A percentile compares a stretch with the other conserved stretches of the same genome.
These are phyloP conservation scores for Lophium mytilinum DNA, from an alignment of 495 filamentous ascomycete genomes.

Conservation along the genomic window DNA sequence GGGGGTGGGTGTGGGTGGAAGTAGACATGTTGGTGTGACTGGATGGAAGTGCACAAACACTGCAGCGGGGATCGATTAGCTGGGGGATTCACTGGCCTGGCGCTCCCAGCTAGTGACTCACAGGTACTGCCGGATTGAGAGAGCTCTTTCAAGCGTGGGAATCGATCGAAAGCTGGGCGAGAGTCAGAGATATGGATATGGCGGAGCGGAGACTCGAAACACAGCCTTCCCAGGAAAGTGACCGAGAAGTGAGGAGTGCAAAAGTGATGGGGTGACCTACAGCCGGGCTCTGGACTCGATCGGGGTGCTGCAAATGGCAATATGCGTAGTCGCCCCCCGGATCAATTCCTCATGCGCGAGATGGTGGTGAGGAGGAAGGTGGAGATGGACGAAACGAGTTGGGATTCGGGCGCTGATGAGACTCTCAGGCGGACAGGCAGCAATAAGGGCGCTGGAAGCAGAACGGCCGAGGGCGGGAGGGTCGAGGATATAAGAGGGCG, in stretches of 20 bases:
- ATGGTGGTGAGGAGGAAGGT: background rate
- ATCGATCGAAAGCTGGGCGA: conserved; percentile 6
- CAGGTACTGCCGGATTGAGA: conserved; percentile 2
- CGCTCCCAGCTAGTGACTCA: conserved; percentile 17
- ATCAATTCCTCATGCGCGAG: conserved; percentile 9
- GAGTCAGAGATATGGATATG: conserved; percentile 10
- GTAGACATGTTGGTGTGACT: conserved; percentile 31
- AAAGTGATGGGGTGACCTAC: background rate
- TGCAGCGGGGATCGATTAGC: conserved; percentile 24
- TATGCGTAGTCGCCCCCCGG: background rate
- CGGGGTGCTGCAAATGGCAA: background rate
- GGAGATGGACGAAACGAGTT: background rate
- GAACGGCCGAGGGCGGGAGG: background rate
- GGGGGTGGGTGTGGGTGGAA: conserved; percentile 27
- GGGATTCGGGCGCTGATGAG: background rate
- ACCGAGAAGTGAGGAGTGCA: background rate
- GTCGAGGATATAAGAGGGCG: conserved; percentile 21
- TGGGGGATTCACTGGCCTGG: conserved; percentile 2
- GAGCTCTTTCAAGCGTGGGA: conserved; percentile 5
- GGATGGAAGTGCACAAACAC: conserved; percentile 1
- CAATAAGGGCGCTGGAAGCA: conserved; percentile 11
- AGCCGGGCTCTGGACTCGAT: conserved; percentile 1
- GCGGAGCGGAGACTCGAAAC: conserved; percentile 9
- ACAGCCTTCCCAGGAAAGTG: conserved; percentile 19
- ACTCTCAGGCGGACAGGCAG: background rate